A percentile compares a stretch with the other conserved stretches of the same genome.
phyloP scores from a whole-genome alignment of 495 filamentous ascomycete genomes.

The Hypoxylon fragiforme region DNA sequence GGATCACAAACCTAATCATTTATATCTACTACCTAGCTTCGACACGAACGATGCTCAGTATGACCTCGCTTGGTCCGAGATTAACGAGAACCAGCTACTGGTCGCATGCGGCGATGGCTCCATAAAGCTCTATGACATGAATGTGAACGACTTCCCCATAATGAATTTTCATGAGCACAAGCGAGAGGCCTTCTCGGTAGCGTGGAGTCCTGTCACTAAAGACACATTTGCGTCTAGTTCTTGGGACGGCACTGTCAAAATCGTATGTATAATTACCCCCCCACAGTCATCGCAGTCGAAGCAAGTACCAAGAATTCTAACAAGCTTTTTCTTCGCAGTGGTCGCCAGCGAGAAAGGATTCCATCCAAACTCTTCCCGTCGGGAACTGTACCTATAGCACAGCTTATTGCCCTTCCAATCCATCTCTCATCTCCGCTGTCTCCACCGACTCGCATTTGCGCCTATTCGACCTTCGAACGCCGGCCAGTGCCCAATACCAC shows the following conservation, averaged over 20 bases:
- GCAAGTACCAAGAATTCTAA: slow-evolving; percentile 13
- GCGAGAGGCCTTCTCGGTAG: slow-evolving; percentile 85
- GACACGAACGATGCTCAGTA: slow-evolving; percentile 97
- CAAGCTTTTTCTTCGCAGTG: slow-evolving; percentile 51
- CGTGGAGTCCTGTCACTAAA: slow-evolving; percentile 92
- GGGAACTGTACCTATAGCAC: slow-evolving; percentile 90
- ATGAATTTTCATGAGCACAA: slow-evolving; percentile 89
- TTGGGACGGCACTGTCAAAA: slow-evolving; percentile 93
- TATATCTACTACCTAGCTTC: slow-evolving; percentile 57
- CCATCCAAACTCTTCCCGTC: slow-evolving; percentile 80
- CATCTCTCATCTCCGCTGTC: slow-evolving; percentile 77
- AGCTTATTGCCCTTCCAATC: slow-evolving; percentile 77
- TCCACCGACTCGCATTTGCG: slow-evolving; percentile 83
- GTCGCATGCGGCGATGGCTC: slow-evolving; percentile 88
- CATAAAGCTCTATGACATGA: slow-evolving; percentile 89
- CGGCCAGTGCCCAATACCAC: slow-evolving; percentile 79
- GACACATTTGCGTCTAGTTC: slow-evolving; percentile 83
- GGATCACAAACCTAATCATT: slow-evolving; percentile 4
- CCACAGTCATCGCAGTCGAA: not conserved
- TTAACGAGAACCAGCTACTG: slow-evolving; percentile 90
- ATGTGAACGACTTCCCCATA: slow-evolving; percentile 76
- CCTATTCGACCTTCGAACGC: slow-evolving; percentile 86
- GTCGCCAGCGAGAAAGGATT: slow-evolving; percentile 71
- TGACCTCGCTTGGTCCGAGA: slow-evolving; percentile 90
- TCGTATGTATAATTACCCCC: slow-evolving; percentile 57